A percentile compares a stretch with the other conserved stretches of the same genome.
Evolutionary conservation across 768 basidiomycete species (phyloP).

Genomic region (Boletus reticulatus): DNA sequence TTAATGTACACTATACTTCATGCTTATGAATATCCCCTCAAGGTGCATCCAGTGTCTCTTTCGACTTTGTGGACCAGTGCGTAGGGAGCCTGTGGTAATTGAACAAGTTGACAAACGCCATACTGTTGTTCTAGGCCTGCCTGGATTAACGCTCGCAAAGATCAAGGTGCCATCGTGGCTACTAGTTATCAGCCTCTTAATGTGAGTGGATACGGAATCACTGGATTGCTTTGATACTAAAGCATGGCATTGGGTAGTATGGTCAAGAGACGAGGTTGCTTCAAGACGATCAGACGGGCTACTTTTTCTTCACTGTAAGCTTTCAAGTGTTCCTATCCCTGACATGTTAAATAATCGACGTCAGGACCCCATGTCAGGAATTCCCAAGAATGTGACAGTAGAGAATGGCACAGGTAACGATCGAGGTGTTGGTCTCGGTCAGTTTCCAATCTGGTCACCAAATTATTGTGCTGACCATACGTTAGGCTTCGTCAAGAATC

Average conservation of each 20-base stretch:
- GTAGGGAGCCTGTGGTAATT: background rate
- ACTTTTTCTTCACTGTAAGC: background rate
- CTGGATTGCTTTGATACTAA: background rate
- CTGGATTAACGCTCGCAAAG: background rate
- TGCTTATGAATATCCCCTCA: background rate
- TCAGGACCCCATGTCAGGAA: background rate
- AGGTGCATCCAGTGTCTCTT: background rate
- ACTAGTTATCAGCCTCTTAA: background rate
- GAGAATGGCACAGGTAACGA: background rate
- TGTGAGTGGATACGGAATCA: background rate
- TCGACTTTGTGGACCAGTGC: background rate
- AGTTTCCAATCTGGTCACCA: background rate
- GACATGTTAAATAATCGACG: background rate
- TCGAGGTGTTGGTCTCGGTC: background rate
- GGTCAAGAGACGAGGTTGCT: background rate
- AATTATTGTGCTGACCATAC: background rate
- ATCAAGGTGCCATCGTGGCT: background rate
- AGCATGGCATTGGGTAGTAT: background rate
- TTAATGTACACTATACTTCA: background rate
- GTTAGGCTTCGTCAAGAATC: background rate
- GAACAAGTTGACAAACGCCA: background rate
- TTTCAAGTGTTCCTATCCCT: background rate
- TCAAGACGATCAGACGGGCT: background rate
- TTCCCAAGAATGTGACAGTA: background rate
- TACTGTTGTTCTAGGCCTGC: background rate